Conservation (phyloP, 2,329 filamentous ascomycete genomes). For the Hypoxylon sp. region DNA sequence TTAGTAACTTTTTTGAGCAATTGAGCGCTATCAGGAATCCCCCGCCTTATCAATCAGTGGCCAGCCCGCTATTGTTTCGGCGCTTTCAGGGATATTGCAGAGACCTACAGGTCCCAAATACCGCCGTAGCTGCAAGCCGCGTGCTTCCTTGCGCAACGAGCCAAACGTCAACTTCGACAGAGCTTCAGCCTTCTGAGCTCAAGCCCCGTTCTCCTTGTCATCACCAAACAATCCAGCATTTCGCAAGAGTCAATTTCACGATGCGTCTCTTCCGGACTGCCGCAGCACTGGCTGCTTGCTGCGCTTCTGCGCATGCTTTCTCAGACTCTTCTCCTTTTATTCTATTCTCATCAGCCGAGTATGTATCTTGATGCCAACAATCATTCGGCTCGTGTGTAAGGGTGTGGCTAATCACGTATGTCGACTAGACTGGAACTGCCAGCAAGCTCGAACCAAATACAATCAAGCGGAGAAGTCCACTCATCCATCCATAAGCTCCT, state of each 20-base stretch:
- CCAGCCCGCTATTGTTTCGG: slow-evolving; percentile 30
- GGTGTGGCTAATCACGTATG: slow-evolving; percentile 20
- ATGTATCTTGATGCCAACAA: slow-evolving; percentile 57
- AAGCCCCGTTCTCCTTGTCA: slow-evolving; percentile 28
- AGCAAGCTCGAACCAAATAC: slow-evolving; percentile 61
- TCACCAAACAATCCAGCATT: slow-evolving; percentile 23
- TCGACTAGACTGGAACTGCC: slow-evolving; percentile 52
- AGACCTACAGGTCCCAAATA: slow-evolving; percentile 19
- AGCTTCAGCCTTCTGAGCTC: slow-evolving; percentile 41
- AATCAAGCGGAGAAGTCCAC: slow-evolving; percentile 64
- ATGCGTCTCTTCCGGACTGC: slow-evolving; percentile 71
- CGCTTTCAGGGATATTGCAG: slow-evolving; percentile 30
- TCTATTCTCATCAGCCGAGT: slow-evolving; percentile 88
- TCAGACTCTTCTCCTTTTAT: slow-evolving; percentile 91
- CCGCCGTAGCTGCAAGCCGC: slow-evolving; percentile 32
- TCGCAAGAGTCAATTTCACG: slow-evolving; percentile 44
- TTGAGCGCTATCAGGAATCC: slow-evolving; percentile 18
- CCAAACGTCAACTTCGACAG: slow-evolving; percentile 29
- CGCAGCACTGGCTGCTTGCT: slow-evolving; percentile 67
- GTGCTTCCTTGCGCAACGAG: slow-evolving; percentile 15
- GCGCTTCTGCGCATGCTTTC: slow-evolving; percentile 78
- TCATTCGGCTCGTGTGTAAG: slow-evolving; percentile 1
- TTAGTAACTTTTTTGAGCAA: slow-evolving; percentile 7
- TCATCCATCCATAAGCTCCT: slow-evolving; percentile 67
- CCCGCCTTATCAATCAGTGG: slow-evolving; percentile 21